Evolutionary conservation across 176 grass and related monocot genomes (phyloP).

Genomic region (Juncus inflexus): DNA sequence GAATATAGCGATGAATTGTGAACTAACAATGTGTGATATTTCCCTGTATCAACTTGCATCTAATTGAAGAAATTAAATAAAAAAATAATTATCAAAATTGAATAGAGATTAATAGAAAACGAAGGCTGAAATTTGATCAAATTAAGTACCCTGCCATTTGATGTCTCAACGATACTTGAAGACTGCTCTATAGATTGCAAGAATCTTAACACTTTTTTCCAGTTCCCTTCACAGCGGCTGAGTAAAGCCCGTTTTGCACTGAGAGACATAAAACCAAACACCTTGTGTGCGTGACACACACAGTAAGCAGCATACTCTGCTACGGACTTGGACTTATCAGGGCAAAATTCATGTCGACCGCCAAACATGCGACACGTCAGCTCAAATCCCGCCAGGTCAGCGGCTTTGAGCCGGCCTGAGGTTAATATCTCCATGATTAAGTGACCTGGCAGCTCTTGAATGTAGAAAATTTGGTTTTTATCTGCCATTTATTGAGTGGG

Average conservation of each 20-base stretch:
- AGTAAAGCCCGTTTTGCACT: conserved; percentile 46
- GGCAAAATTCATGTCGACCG: conserved; percentile 9
- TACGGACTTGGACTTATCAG: conserved; percentile 40
- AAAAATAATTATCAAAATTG: neutral
- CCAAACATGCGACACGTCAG: conserved; percentile 69
- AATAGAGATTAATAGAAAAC: conserved; percentile 8
- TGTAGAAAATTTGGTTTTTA: conserved; percentile 28
- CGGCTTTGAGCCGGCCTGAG: conserved; percentile 56
- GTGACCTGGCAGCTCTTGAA: conserved; percentile 85
- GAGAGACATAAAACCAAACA: conserved; percentile 40
- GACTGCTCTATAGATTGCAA: conserved; percentile 77
- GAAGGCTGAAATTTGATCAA: neutral
- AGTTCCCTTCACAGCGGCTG: conserved; percentile 62
- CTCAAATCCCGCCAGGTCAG: conserved; percentile 70
- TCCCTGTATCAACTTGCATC: conserved; percentile 97
- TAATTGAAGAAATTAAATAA: conserved; percentile 48
- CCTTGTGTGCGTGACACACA: conserved; percentile 45
- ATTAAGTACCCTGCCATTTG: conserved; percentile 61
- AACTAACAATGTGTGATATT: conserved; percentile 95
- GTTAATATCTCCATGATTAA: conserved; percentile 80
- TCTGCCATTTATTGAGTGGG: conserved; percentile 9
- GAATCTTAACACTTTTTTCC: conserved; percentile 98
- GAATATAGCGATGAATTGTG: conserved; percentile 96
- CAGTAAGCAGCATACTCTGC: conserved; percentile 69
- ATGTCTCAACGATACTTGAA: conserved; percentile 55